Percentiles rank a stretch among this genome's conserved stretches.
phyloP scores from a whole-genome alignment of 2,329 filamentous ascomycete species.

The Alternaria dauci region DNA sequence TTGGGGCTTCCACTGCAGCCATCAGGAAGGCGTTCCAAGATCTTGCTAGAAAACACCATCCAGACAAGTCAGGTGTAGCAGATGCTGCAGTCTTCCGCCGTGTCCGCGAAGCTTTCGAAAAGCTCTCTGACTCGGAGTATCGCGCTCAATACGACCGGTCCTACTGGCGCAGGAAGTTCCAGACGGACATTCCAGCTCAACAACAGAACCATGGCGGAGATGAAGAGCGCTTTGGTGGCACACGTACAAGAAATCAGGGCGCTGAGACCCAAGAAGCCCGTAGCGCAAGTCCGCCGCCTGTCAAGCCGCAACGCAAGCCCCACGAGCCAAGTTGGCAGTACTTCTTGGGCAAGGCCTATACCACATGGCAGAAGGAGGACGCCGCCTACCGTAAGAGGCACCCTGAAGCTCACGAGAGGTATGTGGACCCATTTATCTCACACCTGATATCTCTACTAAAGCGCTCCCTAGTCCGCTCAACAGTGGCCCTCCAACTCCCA shows the following conservation, averaged over 20 bases:
- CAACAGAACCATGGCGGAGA: not conserved
- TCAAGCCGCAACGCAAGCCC: conserved; percentile 11
- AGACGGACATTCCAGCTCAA: not conserved
- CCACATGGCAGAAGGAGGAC: conserved; percentile 10
- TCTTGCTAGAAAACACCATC: conserved; percentile 92
- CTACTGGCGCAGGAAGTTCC: conserved; percentile 2
- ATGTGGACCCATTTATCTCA: not conserved
- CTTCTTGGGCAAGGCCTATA: conserved; percentile 8
- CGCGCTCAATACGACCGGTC: conserved; percentile 18
- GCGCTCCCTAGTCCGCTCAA: not conserved
- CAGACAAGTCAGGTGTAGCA: conserved; percentile 82
- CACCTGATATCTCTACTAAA: not conserved
- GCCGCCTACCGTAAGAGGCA: conserved; percentile 8
- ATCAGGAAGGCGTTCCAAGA: conserved; percentile 98
- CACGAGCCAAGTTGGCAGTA: conserved; percentile 11
- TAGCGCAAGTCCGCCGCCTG: conserved; percentile 10
- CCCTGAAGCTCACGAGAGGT: conserved; percentile 10
- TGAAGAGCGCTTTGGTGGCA: not conserved
- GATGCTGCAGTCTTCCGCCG: conserved; percentile 21
- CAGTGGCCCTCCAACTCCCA: not conserved
- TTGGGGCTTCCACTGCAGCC: conserved; percentile 76
- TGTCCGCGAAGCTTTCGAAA: conserved; percentile 25
- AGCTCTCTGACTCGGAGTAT: conserved; percentile 15
- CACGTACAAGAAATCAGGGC: not conserved
- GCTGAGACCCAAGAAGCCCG: conserved; percentile 3